Conservation (phyloP, 441 rosid genomes). For the Isatis lusitanica region DNA sequence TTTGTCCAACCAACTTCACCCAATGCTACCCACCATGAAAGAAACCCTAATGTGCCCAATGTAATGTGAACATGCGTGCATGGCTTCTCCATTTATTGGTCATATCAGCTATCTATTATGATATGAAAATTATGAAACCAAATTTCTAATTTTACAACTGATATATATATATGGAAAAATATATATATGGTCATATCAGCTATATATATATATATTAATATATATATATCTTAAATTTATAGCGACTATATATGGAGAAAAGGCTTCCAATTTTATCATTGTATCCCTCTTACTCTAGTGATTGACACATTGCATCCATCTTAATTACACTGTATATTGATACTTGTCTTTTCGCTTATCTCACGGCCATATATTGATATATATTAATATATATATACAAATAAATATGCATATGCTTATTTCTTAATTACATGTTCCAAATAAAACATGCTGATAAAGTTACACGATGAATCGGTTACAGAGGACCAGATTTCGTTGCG, state of each 20-base stretch:
- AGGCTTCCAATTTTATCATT: not conserved
- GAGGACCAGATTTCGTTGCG: not conserved
- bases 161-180: too few species aligned
- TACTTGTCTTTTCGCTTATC: conserved; percentile 22
- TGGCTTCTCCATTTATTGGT: conserved; percentile 16
- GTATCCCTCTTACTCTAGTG: not conserved
- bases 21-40: conserved; percentile 78
- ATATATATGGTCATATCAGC: too few species aligned
- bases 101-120: not conserved
- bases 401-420: not conserved
- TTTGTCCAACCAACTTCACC: conserved; percentile 93
- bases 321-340: not conserved
- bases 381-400: conserved; percentile 1
- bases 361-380: not conserved
- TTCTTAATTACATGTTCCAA: not conserved
- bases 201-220: not conserved
- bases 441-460: not conserved
- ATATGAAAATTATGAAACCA: not conserved
- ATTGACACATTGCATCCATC: conserved; percentile 2
- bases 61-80: conserved; percentile 40
- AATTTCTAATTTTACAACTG: too few species aligned
- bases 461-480: not conserved
- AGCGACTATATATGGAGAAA: not conserved
- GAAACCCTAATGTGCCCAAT: conserved; percentile 43
- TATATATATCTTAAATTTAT: not conserved